phyloP scores from a whole-genome alignment of 1,139 yeast genomes.

The Casaregolazyma suthepensis region DNA sequence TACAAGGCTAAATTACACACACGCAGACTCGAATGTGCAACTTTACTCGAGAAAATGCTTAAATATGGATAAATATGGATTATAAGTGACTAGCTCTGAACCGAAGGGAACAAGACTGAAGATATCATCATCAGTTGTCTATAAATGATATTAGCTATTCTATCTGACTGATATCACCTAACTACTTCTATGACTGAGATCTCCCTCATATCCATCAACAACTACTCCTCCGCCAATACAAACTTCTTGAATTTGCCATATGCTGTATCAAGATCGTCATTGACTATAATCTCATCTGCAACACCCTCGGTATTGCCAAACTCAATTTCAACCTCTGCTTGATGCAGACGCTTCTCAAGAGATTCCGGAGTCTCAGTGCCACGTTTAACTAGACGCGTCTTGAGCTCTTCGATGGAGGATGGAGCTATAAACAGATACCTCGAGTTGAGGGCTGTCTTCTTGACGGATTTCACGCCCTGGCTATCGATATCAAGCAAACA shows the following conservation, averaged over 20 bases:
- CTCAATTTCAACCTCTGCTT: constrained; percentile 84
- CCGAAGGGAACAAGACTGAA: too few species aligned
- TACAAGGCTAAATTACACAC: too few species aligned
- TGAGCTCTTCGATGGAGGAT: constrained; percentile 76
- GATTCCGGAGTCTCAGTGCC: constrained; percentile 93
- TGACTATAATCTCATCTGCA: constrained; percentile 82
- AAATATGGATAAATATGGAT: too few species aligned
- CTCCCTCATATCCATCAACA: neutral
- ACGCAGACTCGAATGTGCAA: too few species aligned
- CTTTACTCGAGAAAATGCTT: too few species aligned
- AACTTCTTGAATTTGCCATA: constrained; percentile 73
- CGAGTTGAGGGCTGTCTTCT: constrained; percentile 74
- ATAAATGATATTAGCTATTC: too few species aligned
- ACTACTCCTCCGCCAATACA: constrained; percentile 16
- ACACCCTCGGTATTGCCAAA: constrained; percentile 82
- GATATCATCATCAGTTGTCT: too few species aligned
- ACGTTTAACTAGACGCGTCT: constrained; percentile 70
- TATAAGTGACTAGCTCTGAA: too few species aligned
- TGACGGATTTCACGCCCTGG: constrained; percentile 96
- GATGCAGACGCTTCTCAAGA: constrained; percentile 71
- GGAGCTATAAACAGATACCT: constrained; percentile 85
- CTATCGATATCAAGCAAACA: constrained; percentile 95
- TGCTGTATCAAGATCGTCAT: constrained; percentile 87
- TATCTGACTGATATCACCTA: neutral
- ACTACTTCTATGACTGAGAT: too few species aligned